These are phyloP conservation scores for Didymella pinodella DNA, from an alignment of 2,329 filamentous ascomycete genomes.

Conservation along the genomic window DNA sequence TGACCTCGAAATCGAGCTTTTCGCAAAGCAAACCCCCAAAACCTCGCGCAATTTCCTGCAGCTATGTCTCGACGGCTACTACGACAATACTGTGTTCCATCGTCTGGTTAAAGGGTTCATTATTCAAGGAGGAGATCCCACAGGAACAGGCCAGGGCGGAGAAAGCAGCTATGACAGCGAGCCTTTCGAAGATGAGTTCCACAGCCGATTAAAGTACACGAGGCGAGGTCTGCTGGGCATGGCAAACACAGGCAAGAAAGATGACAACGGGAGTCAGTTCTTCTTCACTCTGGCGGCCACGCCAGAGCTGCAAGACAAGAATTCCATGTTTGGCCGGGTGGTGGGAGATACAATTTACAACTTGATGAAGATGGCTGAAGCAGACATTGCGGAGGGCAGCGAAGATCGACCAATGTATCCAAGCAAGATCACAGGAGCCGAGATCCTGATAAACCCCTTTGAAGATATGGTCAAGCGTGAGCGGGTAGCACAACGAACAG, in stretches of 20 bases:
- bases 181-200: conserved; percentile 87
- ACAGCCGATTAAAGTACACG: conserved; percentile 91
- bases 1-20: conserved; percentile 90
- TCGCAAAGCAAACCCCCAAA: conserved; percentile 91
- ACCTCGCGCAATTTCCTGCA: conserved; percentile 96
- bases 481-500: conserved; percentile 61
- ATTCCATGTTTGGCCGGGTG: conserved; percentile 91
- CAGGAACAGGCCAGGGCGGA: conserved; percentile 88
- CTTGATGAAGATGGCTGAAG: conserved; percentile 89
- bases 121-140: conserved; percentile 92
- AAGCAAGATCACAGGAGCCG: conserved; percentile 75
- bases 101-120: conserved; percentile 91
- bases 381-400: conserved; percentile 77
- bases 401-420: conserved; percentile 87
- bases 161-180: conserved; percentile 90
- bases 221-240: conserved; percentile 90
- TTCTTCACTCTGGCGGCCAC: conserved; percentile 89
- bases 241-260: conserved; percentile 81
- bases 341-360: conserved; percentile 97
- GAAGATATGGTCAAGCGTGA: conserved; percentile 78
- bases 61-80: conserved; percentile 93
- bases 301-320: conserved; percentile 85
- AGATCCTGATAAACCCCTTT: conserved; percentile 83
- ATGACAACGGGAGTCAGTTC: conserved; percentile 95
- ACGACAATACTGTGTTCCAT: conserved; percentile 92